A percentile compares a stretch with the other conserved stretches of the same genome.
Evolutionary conservation across 1,139 yeast genomes (phyloP).

Genomic region (Kluyveromyces sp.): DNA sequence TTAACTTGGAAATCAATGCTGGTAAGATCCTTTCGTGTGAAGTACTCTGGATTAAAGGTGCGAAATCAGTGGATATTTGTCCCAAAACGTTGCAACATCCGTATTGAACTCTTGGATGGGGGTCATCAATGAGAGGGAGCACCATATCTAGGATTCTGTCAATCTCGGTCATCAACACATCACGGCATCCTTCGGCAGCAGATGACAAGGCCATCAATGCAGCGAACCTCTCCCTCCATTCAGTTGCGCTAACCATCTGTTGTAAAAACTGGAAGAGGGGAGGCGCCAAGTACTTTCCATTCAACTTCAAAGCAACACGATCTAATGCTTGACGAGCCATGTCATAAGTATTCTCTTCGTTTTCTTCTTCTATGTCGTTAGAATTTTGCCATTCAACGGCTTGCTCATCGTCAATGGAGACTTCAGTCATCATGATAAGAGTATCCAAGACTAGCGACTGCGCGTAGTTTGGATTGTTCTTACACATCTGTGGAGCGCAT

Average conservation of each 20-base stretch:
- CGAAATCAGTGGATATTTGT: constrained; percentile 96
- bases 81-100: constrained; percentile 97
- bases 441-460: constrained; percentile 67
- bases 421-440: constrained; percentile 84
- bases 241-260: constrained; percentile 61
- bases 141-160: constrained; percentile 78
- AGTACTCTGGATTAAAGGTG: constrained; percentile 77
- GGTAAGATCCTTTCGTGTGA: constrained; percentile 78
- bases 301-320: constrained; percentile 75
- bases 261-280: constrained; percentile 86
- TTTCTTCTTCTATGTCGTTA: constrained; percentile 73
- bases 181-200: constrained; percentile 96
- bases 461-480: constrained; percentile 66
- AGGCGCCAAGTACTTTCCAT: constrained; percentile 76
- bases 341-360: constrained; percentile 79
- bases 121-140: constrained; percentile 72
- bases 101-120: constrained; percentile 91
- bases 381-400: constrained; percentile 83
- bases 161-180: constrained; percentile 74
- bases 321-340: constrained; percentile 94
- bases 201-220: constrained; percentile 95
- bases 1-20: constrained; percentile 75
- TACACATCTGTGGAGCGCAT: constrained; percentile 93
- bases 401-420: constrained; percentile 77
- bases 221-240: constrained; percentile 96